A percentile compares a stretch with the other conserved stretches of the same genome.
Evolutionary conservation across 768 basidiomycete species (phyloP).

Genomic region (Podaxis carcinomalis): DNA sequence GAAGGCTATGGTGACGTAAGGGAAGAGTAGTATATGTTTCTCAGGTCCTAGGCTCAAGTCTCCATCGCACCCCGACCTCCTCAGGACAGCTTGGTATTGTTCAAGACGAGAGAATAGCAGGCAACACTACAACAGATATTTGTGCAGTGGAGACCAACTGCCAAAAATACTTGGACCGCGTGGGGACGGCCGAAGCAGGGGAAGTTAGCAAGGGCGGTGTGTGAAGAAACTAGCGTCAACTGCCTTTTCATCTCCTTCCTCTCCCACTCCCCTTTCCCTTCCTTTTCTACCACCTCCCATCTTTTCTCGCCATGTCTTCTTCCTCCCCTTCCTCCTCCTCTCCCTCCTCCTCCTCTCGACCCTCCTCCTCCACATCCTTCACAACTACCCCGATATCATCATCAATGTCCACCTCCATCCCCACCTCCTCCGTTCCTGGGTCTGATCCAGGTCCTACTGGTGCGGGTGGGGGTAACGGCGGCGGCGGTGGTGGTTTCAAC

Average conservation of each 20-base stretch:
- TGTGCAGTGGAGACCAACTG: not conserved
- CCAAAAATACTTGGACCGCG: slow-evolving; percentile 9
- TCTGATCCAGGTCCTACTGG: not conserved
- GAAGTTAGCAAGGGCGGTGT: not conserved
- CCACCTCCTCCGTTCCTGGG: not conserved
- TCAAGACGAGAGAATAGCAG: not conserved
- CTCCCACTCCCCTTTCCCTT: not conserved
- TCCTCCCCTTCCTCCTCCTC: not conserved
- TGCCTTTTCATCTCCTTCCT: not conserved
- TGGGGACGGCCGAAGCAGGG: not conserved
- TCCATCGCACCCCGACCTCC: not conserved
- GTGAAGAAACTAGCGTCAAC: slow-evolving; percentile 2
- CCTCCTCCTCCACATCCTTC: not conserved
- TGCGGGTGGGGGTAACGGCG: not conserved
- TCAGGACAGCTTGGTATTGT: not conserved
- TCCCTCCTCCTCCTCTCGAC: not conserved
- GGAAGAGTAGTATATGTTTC: not conserved
- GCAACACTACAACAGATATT: not conserved
- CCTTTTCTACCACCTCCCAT: not conserved
- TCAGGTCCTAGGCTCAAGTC: not conserved
- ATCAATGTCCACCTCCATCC: not conserved
- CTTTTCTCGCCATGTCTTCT: not conserved
- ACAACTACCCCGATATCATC: not conserved
- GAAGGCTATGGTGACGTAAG: not conserved
- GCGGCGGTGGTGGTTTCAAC: not conserved